These are phyloP conservation scores for Grosmannia huntii DNA, from an alignment of 2,329 filamentous ascomycete genomes.

Conservation along the genomic window DNA sequence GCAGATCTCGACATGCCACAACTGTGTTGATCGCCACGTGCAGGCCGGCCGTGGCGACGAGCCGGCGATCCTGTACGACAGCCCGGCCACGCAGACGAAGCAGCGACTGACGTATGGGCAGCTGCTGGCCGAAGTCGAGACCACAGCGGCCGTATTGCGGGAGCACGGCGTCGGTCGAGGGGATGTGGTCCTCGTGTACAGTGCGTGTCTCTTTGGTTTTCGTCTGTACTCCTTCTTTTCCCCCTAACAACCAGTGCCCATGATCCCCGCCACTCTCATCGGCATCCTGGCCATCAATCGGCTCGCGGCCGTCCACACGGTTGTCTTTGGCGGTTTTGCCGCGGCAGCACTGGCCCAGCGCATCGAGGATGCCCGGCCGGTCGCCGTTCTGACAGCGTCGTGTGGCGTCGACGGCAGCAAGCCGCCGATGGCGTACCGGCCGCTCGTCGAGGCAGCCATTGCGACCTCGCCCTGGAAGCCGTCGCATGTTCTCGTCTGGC, in stretches of 20 bases:
- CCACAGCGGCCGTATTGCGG: constrained; percentile 66
- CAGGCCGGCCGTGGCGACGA: constrained; percentile 58
- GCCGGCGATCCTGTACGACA: constrained; percentile 76
- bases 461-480: constrained; percentile 58
- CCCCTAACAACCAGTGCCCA: constrained; percentile 53
- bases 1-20: constrained; percentile 83
- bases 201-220: constrained; percentile 30
- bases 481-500: constrained; percentile 64
- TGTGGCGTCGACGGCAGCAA: constrained; percentile 85
- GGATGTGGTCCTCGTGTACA: constrained; percentile 84
- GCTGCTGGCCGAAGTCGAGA: constrained; percentile 68
- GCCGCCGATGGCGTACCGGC: constrained; percentile 63
- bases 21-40: constrained; percentile 86
- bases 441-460: constrained; percentile 64
- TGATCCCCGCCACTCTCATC: constrained; percentile 83
- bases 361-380: constrained; percentile 70
- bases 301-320: constrained; percentile 76
- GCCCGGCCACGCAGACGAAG: constrained; percentile 64
- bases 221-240: not conserved
- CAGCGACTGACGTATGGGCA: constrained; percentile 61
- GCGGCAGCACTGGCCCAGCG: constrained; percentile 70
- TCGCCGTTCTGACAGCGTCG: constrained; percentile 71
- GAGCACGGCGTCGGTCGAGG: constrained; percentile 74
- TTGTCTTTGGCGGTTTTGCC: constrained; percentile 90
- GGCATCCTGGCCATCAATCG: constrained; percentile 72